These are phyloP conservation scores for Fusarium sp. DNA, from an alignment of 2,329 filamentous ascomycete genomes.

Conservation along the genomic window DNA sequence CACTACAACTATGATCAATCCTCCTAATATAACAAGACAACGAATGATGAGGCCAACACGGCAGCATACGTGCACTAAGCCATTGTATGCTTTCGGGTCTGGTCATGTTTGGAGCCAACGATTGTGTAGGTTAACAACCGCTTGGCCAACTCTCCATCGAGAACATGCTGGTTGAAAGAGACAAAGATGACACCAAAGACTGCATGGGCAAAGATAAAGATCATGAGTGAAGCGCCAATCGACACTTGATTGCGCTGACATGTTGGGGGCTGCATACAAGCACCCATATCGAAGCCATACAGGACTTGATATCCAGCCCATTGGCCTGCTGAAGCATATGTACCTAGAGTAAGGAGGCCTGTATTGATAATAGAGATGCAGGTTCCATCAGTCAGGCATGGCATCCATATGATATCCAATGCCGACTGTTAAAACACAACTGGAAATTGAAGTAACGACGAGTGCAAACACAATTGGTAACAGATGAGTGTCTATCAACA, in stretches of 20 bases:
- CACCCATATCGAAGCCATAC: constrained; percentile 58
- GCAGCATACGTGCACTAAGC: constrained; percentile 65
- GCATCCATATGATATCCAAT: constrained; percentile 58
- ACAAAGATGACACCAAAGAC: constrained; percentile 64
- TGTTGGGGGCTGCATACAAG: constrained; percentile 60
- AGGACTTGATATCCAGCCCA: constrained; percentile 56
- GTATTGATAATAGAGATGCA: constrained; percentile 53
- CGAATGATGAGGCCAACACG: constrained; percentile 66
- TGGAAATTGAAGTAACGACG: constrained; percentile 47
- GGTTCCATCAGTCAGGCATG: constrained; percentile 54
- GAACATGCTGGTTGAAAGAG: constrained; percentile 64
- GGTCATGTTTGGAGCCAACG: constrained; percentile 8
- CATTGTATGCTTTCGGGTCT: constrained; percentile 64
- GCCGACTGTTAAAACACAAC: constrained; percentile 45
- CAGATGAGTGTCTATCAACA: constrained; percentile 49
- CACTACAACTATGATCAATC: constrained; percentile 30
- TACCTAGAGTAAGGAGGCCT: constrained; percentile 56
- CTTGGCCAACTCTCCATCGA: constrained; percentile 59
- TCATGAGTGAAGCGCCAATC: constrained; percentile 60
- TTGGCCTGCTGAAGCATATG: constrained; percentile 32
- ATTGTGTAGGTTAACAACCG: constrained; percentile 14
- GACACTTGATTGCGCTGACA: constrained; percentile 61
- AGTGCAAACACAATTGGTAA: constrained; percentile 50
- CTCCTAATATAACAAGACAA: constrained; percentile 63
- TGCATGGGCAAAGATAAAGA: constrained; percentile 63